Conservation (phyloP, 441 rosid species). For the Populus hybrid region DNA sequence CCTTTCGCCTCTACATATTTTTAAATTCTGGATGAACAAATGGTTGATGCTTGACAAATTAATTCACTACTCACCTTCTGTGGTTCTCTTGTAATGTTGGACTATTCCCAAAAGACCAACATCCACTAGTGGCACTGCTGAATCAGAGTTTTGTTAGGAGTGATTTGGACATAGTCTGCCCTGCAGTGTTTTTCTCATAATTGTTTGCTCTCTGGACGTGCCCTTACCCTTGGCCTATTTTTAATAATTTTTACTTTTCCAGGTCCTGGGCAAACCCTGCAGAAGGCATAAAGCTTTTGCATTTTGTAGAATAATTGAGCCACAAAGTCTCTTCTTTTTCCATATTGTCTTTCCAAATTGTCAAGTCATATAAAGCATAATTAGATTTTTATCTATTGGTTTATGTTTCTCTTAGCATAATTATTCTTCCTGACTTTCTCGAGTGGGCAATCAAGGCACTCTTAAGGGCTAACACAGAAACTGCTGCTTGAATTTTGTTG, state of each 20-base stretch:
- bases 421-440: background rate
- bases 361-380: background rate
- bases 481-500: background rate
- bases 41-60: background rate
- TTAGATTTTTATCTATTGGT: background rate
- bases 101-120: background rate
- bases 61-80: background rate
- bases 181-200: background rate
- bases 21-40: background rate
- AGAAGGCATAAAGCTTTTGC: background rate
- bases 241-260: background rate
- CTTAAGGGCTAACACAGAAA: background rate
- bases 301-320: background rate
- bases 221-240: constrained; percentile 5
- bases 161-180: background rate
- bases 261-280: background rate
- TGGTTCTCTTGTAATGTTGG: background rate
- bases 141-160: background rate
- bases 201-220: background rate
- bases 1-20: background rate
- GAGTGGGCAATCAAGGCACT: background rate
- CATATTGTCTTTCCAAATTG: background rate
- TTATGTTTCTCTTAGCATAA: background rate
- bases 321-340: background rate
- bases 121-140: background rate